Evolutionary conservation across 2,329 filamentous ascomycete genomes (phyloP).

Genomic region (Harringtonia lauricola): DNA sequence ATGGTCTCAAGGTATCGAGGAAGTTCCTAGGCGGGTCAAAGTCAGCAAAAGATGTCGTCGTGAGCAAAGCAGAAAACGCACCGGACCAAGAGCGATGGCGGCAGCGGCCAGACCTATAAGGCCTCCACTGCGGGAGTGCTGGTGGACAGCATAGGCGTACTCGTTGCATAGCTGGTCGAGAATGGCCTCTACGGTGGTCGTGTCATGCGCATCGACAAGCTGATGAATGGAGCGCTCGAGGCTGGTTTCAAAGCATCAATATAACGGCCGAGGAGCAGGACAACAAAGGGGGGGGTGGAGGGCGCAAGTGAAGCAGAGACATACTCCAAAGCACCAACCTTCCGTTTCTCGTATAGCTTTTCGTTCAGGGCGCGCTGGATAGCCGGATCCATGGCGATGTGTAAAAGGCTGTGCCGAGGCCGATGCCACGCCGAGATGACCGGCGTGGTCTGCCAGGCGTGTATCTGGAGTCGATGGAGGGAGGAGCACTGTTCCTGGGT

Average conservation of each 20-base stretch:
- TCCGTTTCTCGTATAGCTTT: constrained; percentile 97
- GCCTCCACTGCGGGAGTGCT: constrained; percentile 92
- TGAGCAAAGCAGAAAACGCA: constrained; percentile 36
- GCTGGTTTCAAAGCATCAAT: constrained; percentile 30
- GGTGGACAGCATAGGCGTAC: constrained; percentile 93
- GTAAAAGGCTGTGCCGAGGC: too few relatives aligned
- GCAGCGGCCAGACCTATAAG: constrained; percentile 92
- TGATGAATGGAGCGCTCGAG: constrained; percentile 88
- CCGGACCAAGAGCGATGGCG: constrained; percentile 85
- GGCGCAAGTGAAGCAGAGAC: constrained; percentile 20
- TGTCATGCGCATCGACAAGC: constrained; percentile 63
- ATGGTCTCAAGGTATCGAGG: constrained; percentile 88
- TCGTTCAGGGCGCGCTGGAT: constrained; percentile 90
- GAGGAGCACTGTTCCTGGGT: too few relatives aligned
- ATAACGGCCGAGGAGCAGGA: not conserved
- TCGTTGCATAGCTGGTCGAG: constrained; percentile 96
- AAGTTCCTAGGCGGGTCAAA: constrained; percentile 53
- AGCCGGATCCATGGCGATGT: constrained; percentile 75
- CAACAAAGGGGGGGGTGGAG: not conserved
- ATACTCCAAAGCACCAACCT: constrained; percentile 91
- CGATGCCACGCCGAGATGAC: not conserved
- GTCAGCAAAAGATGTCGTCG: not conserved
- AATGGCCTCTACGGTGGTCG: constrained; percentile 71
- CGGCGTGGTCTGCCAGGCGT: too few relatives aligned
- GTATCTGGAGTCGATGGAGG: too few relatives aligned